These are phyloP conservation scores for Cercis canadensis DNA, from an alignment of 306 rosid genomes.

Conservation along the genomic window DNA sequence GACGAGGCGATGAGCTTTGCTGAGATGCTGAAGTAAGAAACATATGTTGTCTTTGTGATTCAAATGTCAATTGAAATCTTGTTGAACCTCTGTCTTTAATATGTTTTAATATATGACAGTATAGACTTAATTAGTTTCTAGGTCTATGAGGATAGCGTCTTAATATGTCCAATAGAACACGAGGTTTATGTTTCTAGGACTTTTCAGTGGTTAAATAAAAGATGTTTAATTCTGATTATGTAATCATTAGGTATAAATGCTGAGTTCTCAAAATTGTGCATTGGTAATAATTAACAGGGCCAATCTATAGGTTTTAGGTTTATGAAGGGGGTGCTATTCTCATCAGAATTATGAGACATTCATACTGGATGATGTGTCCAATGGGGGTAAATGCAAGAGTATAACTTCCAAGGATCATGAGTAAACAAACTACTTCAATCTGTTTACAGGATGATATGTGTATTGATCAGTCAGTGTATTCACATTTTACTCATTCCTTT, in stretches of 20 bases:
- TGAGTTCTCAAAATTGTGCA: constrained; percentile 8
- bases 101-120: not conserved
- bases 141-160: constrained; percentile 17
- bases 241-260: not conserved
- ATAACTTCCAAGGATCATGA: constrained; percentile 11
- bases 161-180: not conserved
- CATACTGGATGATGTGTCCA: not conserved
- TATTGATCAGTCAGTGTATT: not conserved
- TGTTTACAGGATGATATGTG: not conserved
- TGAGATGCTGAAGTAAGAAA: constrained; percentile 92
- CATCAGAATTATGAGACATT: not conserved
- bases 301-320: constrained; percentile 9
- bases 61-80: constrained; percentile 5
- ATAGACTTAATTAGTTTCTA: constrained; percentile 7
- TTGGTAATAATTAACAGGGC: not conserved
- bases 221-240: constrained; percentile 11
- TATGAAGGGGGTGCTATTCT: not conserved
- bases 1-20: constrained; percentile 99
- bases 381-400: constrained; percentile 6
- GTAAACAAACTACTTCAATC: not conserved
- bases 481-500: constrained; percentile 1
- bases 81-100: constrained; percentile 9
- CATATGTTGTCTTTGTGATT: constrained; percentile 2
- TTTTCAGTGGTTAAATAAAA: constrained; percentile 7
- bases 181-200: not conserved